Percentiles rank a stretch among this genome's conserved stretches.
Evolutionary conservation across 2,329 filamentous ascomycete species (phyloP).

Genomic region (Pestalotiopsis sp.): DNA sequence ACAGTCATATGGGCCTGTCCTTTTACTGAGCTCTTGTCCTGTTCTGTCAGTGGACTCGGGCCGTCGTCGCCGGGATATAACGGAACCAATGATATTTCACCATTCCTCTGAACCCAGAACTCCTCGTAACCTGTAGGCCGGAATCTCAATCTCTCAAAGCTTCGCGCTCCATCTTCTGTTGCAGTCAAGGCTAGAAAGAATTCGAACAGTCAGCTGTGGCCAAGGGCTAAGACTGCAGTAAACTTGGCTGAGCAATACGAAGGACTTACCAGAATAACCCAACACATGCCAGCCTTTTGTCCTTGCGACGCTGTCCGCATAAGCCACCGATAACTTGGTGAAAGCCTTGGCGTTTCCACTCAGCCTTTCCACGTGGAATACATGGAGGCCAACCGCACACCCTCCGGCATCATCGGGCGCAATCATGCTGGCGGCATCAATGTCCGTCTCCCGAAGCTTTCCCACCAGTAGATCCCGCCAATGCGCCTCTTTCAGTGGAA

Average conservation of each 20-base stretch:
- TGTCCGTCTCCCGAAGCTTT: constrained; percentile 28
- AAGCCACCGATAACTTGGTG: constrained; percentile 22
- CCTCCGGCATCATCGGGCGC: constrained; percentile 12
- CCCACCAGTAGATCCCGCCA: constrained; percentile 32
- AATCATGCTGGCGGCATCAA: constrained; percentile 29
- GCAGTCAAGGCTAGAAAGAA: constrained; percentile 29
- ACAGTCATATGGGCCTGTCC: background rate
- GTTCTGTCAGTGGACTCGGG: background rate
- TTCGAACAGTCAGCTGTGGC: background rate
- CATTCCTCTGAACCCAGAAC: constrained; percentile 14
- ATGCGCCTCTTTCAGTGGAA: constrained; percentile 25
- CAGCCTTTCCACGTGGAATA: constrained; percentile 37
- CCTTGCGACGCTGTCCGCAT: constrained; percentile 17
- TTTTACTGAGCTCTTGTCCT: background rate
- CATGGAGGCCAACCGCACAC: constrained; percentile 31
- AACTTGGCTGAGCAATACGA: background rate
- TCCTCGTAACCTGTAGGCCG: constrained; percentile 31
- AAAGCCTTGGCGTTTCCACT: constrained; percentile 20
- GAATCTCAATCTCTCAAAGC: constrained; percentile 29
- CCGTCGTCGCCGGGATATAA: background rate
- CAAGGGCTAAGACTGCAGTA: background rate
- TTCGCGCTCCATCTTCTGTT: constrained; percentile 25
- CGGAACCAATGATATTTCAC: background rate
- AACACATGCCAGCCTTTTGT: constrained; percentile 23
- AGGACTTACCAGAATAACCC: constrained; percentile 28